Evolutionary conservation across 2,329 filamentous ascomycete species (phyloP), one percentile per base, ranked within the genome.

Genomic region (Ophiostoma ulmi): DNA sequence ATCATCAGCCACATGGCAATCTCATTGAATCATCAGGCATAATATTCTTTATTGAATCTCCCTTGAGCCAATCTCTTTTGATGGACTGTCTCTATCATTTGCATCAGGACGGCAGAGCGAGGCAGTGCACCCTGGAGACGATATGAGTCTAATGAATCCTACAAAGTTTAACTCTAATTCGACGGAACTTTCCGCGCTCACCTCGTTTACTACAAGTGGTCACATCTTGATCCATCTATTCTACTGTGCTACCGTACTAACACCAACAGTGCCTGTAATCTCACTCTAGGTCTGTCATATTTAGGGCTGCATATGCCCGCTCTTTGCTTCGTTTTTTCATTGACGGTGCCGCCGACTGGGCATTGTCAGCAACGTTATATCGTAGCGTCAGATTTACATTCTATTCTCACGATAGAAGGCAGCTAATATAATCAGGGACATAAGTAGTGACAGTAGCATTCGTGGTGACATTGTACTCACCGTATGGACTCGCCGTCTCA

Each of bases 261-360:
- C n/a, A n/a, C 44, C 17, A 31, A 44, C 3, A 44, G 41, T 44
- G 41, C 14, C 48, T 55, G 22, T 1, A 17, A 58, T 58, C 52
- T 58, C 52, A 58, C 52, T 17, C 38, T 66, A 17, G 68, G 44
- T 48, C 52, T 26, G 52, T 58, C 52, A 58, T 58, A 10, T 58
- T 31, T 26, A 26, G 52, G 52, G n/a, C 22, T 58, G 52, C 52
- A 58, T 58, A 58, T 58, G 52, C 52, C 52, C 52, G 22, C 52
- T 58, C 52, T 58, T 58, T 58, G 52, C 52, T 58, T 22, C 52
- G 13, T 26, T 58, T 58, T 11, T 26, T 26, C 52, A 3, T 26
- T 26, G n/a, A 26, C 52, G 52, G 52, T 11, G 52, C 52, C 22
- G 52, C 72, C 52, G 52, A 11, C 52, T 58, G 52, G 52, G 52